Conservation (phyloP, 2,329 filamentous ascomycete genomes). For the Apiospora kogelbergensis region DNA sequence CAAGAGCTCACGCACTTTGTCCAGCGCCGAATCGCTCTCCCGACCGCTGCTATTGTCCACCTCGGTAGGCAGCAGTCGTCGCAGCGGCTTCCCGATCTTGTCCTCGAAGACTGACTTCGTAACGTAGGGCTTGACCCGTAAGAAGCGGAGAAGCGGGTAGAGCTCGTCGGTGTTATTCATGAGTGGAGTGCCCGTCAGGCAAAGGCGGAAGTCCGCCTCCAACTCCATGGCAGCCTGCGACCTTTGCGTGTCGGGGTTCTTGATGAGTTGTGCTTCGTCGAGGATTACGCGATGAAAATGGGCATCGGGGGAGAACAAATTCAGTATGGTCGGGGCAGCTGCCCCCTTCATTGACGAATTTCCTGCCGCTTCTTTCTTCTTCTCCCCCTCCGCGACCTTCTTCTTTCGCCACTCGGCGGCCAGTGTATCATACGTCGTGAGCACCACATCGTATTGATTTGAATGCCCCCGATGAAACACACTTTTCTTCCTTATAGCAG, state of each 20-base stretch:
- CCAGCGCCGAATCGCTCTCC: conserved; percentile 49
- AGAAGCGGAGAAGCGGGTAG: conserved; percentile 75
- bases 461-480: conserved; percentile 39
- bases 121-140: conserved; percentile 75
- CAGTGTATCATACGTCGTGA: conserved; percentile 75
- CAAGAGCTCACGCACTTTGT: conserved; percentile 70
- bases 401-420: not conserved
- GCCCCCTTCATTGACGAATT: too few species aligned
- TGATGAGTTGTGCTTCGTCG: conserved; percentile 82
- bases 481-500: conserved; percentile 18
- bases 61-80: conserved; percentile 50
- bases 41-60: conserved; percentile 25
- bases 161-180: conserved; percentile 84
- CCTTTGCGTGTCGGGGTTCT: conserved; percentile 66
- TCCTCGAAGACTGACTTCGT: conserved; percentile 61
- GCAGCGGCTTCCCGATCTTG: conserved; percentile 34
- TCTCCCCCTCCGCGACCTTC: conserved; percentile 61
- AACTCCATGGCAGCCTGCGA: conserved; percentile 63
- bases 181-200: conserved; percentile 82
- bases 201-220: conserved; percentile 66
- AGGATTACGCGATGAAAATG: conserved; percentile 74
- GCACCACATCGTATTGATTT: conserved; percentile 67
- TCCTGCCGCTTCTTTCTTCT: not conserved
- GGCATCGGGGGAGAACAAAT: conserved; percentile 54
- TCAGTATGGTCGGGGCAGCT: conserved; percentile 32